Evolutionary conservation across 1,284 basidiomycete species (phyloP).

Genomic region (Rhodotorula sp.): DNA sequence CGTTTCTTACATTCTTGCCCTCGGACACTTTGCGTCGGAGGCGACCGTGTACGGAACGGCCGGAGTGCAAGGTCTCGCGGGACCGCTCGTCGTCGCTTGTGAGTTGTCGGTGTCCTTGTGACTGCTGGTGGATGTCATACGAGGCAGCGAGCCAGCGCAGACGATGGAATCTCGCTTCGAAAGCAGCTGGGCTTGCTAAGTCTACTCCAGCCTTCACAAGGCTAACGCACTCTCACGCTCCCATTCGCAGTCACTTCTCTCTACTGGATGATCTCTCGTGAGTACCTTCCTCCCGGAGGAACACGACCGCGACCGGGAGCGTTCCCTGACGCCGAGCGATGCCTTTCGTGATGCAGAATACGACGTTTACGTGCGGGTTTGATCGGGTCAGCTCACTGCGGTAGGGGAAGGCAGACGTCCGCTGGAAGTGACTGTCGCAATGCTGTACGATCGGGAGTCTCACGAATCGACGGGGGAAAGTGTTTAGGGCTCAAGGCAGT

Average conservation of each 20-base stretch:
- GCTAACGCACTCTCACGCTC: neutral
- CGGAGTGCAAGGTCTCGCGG: conserved; percentile 65
- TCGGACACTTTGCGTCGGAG: conserved; percentile 84
- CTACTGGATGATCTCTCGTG: conserved; percentile 64
- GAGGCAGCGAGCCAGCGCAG: no score
- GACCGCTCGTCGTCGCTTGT: conserved; percentile 85
- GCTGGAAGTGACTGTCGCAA: neutral
- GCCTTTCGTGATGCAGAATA: conserved; percentile 17
- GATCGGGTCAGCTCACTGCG: neutral
- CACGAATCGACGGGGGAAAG: no score
- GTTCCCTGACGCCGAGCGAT: neutral
- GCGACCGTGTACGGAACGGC: conserved; percentile 77
- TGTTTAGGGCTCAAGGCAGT: no score
- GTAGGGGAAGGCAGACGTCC: no score
- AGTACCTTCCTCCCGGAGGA: neutral
- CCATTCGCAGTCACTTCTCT: conserved; percentile 60
- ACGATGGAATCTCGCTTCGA: no score
- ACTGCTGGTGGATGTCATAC: neutral
- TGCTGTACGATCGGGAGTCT: no score
- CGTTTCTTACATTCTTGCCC: conserved; percentile 82
- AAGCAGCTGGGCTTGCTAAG: no score
- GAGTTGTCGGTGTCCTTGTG: conserved; percentile 50
- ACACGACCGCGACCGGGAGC: neutral
- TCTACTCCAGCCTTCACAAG: neutral
- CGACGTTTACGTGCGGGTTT: conserved; percentile 30